These are phyloP conservation scores for Leptosphaerulina australis DNA, from an alignment of 2,329 filamentous ascomycete genomes.

Conservation along the genomic window DNA sequence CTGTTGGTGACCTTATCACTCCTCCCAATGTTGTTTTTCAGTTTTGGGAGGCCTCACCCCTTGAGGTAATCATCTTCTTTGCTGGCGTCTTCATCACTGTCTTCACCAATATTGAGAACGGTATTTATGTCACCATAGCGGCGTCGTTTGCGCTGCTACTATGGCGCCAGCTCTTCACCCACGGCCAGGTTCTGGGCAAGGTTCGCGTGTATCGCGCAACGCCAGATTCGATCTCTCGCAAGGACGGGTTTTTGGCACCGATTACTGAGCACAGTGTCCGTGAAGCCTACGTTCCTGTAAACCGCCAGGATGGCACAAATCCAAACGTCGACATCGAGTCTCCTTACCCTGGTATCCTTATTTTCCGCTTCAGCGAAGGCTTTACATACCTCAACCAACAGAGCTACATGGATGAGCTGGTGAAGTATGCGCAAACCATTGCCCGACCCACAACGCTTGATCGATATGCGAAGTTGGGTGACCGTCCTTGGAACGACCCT, in stretches of 20 bases:
- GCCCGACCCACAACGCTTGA: constrained; percentile 79
- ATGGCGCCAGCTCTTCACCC: constrained; percentile 81
- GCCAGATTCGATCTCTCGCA: constrained; percentile 71
- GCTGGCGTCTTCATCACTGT: constrained; percentile 84
- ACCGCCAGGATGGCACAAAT: constrained; percentile 89
- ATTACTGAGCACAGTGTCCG: constrained; percentile 21
- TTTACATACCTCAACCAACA: constrained; percentile 97
- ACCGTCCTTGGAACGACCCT: constrained; percentile 95
- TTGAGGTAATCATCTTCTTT: constrained; percentile 93
- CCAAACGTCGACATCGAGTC: constrained; percentile 78
- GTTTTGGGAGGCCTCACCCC: constrained; percentile 90
- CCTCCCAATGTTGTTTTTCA: constrained; percentile 90
- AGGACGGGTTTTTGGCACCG: constrained; percentile 24
- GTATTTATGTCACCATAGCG: constrained; percentile 85
- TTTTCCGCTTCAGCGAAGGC: constrained; percentile 92
- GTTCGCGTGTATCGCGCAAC: constrained; percentile 85
- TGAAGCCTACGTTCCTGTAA: constrained; percentile 68
- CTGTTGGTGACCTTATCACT: constrained; percentile 90
- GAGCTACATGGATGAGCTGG: constrained; percentile 77
- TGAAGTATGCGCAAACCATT: constrained; percentile 55
- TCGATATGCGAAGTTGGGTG: constrained; percentile 60
- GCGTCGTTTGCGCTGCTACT: constrained; percentile 79
- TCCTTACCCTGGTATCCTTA: constrained; percentile 91
- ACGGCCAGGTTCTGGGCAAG: constrained; percentile 76
- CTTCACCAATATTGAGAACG: constrained; percentile 87